These are phyloP conservation scores for Tephrocybe sp. DNA, from an alignment of 768 basidiomycete species.

Conservation along the genomic window DNA sequence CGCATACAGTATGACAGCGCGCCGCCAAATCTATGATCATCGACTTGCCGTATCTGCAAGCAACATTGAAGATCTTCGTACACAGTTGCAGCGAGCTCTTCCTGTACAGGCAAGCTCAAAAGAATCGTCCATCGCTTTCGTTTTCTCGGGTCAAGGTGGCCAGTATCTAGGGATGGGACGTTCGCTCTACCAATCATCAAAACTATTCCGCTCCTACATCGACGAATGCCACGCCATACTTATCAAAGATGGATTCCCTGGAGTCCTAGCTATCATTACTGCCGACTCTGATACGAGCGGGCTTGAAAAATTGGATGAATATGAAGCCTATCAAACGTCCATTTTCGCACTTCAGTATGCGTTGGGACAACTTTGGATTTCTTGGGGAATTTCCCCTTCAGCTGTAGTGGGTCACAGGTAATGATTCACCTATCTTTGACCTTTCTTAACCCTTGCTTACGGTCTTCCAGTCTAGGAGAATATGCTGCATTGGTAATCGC, in stretches of 20 bases:
- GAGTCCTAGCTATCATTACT: slow-evolving; percentile 44
- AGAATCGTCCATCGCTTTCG: slow-evolving; percentile 46
- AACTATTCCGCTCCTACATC: slow-evolving; percentile 47
- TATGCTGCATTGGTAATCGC: slow-evolving; percentile 70
- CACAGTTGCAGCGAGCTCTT: slow-evolving; percentile 36
- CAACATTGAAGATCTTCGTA: slow-evolving; percentile 42
- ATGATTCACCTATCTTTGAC: slow-evolving; percentile 15
- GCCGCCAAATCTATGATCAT: slow-evolving; percentile 52
- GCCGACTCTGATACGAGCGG: slow-evolving; percentile 18
- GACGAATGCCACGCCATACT: slow-evolving; percentile 59
- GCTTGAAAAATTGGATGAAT: slow-evolving; percentile 29
- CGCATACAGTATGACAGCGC: slow-evolving; percentile 67
- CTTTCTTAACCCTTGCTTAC: slow-evolving; percentile 3
- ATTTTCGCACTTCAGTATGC: slow-evolving; percentile 64
- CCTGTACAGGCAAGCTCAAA: slow-evolving; percentile 27
- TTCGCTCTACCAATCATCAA: slow-evolving; percentile 46
- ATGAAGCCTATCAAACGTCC: slow-evolving; percentile 49
- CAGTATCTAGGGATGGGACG: slow-evolving; percentile 67
- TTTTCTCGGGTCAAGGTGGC: slow-evolving; percentile 73
- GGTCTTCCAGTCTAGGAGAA: slow-evolving; percentile 61
- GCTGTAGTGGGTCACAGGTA: slow-evolving; percentile 75
- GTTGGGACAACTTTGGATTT: slow-evolving; percentile 60
- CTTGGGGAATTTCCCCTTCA: slow-evolving; percentile 62
- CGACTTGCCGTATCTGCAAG: slow-evolving; percentile 49
- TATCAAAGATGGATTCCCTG: slow-evolving; percentile 43